phyloP scores from a whole-genome alignment of 75 land plant species.

The Chamaecyparis obtusa region DNA sequence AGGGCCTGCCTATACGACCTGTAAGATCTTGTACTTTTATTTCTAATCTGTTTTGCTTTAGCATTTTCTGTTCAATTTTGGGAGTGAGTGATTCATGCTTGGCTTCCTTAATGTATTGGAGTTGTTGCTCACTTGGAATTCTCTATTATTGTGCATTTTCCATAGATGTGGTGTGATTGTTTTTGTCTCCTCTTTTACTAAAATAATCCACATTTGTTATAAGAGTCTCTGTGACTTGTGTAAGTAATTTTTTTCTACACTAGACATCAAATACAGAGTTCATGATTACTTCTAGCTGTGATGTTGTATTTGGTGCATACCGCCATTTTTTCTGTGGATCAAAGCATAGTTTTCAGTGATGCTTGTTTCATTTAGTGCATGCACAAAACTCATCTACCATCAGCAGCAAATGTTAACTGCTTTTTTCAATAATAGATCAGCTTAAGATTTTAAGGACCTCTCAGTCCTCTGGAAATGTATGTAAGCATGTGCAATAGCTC shows the following conservation, averaged over 20 bases:
- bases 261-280: background rate
- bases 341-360: background rate
- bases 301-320: background rate
- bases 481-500: background rate
- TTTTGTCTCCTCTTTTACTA: background rate
- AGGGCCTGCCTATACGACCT: conserved; percentile 93
- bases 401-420: background rate
- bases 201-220: too few relatives aligned
- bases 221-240: background rate
- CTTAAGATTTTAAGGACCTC: background rate
- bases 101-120: too few relatives aligned
- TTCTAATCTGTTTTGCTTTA: background rate
- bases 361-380: background rate
- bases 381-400: background rate
- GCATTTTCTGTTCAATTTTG: background rate
- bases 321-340: background rate
- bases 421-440: background rate
- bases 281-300: background rate
- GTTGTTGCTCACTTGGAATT: background rate
- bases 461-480: background rate
- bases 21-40: conserved; percentile 47
- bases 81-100: background rate
- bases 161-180: background rate
- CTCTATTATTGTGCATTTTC: background rate
- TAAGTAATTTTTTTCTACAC: background rate